phyloP scores from a whole-genome alignment of 192 early-diverging fungal species.

The Mortierella antarctica region DNA sequence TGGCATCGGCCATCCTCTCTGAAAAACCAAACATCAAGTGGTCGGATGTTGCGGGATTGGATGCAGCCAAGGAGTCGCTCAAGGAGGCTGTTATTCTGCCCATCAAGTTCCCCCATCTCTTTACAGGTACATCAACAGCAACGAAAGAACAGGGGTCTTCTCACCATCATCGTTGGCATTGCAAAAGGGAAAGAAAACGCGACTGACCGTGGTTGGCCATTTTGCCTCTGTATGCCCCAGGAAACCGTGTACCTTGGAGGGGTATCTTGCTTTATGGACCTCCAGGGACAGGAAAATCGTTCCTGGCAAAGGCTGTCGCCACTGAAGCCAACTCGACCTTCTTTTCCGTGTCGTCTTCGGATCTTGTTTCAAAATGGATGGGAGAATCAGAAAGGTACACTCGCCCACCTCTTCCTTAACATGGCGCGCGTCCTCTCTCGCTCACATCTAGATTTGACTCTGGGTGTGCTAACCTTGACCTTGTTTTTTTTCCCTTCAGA shows the following conservation, averaged over 20 bases:
- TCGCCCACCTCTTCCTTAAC: too few species aligned
- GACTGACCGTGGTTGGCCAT: too few species aligned
- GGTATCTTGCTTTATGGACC: slow-evolving; percentile 98
- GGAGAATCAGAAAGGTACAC: slow-evolving; percentile 90
- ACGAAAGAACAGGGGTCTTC: too few species aligned
- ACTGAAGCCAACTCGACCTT: slow-evolving; percentile 98
- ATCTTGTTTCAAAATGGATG: slow-evolving; percentile 99
- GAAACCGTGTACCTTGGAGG: slow-evolving; percentile 95
- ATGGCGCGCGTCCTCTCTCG: too few species aligned
- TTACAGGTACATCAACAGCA: slow-evolving; percentile 67
- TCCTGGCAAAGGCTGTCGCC: slow-evolving; percentile 96
- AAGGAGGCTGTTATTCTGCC: slow-evolving; percentile 99
- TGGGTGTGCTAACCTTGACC: too few species aligned
- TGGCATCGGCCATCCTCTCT: slow-evolving; percentile 82
- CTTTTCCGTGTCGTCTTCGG: slow-evolving; percentile 96
- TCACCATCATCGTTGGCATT: background rate
- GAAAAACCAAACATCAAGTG: slow-evolving; percentile 98
- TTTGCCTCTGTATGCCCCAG: slow-evolving; percentile 11
- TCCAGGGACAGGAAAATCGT: slow-evolving; percentile 98
- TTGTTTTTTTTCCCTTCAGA: too few species aligned
- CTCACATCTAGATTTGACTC: too few species aligned
- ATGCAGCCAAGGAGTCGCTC: slow-evolving; percentile 93
- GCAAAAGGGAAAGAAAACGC: too few species aligned
- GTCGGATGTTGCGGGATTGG: slow-evolving; percentile 97
- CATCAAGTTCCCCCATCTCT: slow-evolving; percentile 97